Base-by-base conservation (phyloP, 176 grass and related monocot species). In the Alopecurus myosuroides region DNA sequence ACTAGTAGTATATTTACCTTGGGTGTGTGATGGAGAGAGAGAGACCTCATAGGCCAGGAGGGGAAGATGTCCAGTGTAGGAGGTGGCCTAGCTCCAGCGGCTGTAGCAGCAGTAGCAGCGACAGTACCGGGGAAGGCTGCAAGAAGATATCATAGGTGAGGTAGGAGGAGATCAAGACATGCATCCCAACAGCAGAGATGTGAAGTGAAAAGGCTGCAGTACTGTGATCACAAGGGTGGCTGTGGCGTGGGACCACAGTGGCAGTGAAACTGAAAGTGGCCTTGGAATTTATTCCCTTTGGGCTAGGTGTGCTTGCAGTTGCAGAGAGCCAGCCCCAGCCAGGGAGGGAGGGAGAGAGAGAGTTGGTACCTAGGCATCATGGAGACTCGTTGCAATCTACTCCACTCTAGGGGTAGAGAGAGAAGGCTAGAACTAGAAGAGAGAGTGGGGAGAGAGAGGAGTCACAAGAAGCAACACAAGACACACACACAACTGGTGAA, bases 41-140 rank as follows among this genome's bases (percentile, higher is more conserved):
- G 90, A 63, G 80, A 86, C 72, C 88, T 87, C 92, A 94, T 92
- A 44, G 95, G 92, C 88, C 90, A 95, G 48, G 95, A 86, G 22
- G 92, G 95, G 85, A 98, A 98, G 91, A 93, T 98, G 85, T 95
- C 91, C 66, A 98, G 91, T 52, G 92, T 98, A 62, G 91, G 91
- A 77, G 84, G 90, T 45, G 91, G 88, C 69, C 90, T 90, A 61
- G 74, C 57, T 75, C 85, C 69, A 70, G 55, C 88, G 13, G 41
- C 69, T 35, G 83, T 26, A 49, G 84, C 77, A 86, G 66, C 33
- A 78, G 86, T 28, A 83, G 61, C 70, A 74, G 11, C 67, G 5
- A 73, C 41, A 29, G 70, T 74, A 74, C 25, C 42, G 77, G 88
- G 86, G 66, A 93, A 93, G 56, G 84, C 95, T 97, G 88, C 88